Evolutionary conservation across 371 early-diverging fungal species (phyloP), one percentile per base, ranked within the genome.

Genomic region (Chytridiales sp.): DNA sequence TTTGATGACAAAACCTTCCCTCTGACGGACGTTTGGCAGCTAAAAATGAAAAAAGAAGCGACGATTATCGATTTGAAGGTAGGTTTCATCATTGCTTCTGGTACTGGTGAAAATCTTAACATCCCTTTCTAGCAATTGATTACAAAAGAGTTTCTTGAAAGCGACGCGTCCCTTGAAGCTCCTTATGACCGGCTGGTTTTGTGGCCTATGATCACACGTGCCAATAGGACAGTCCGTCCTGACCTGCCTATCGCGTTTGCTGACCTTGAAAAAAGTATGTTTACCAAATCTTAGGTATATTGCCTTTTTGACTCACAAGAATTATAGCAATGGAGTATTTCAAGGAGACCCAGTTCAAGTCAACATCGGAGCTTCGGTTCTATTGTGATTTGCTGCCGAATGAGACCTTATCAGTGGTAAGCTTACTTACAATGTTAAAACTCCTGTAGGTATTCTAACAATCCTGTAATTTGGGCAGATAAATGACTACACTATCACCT

Each of bases 191-290:
- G 13, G 38, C 75, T 94, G 56, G 83, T 94, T 36, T 69, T 97
- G 51, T 97, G 95, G 95, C 70, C 68, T 0, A 70, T 95, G 42
- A 77, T 85, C 3, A 74, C 74, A 17, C 86, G 95, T 11, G 82
- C 87, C 64, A 94, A 95, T 76, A 86, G 87, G 60, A 92, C 92
- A 0, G 62, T 86, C 13, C 79, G 97, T 29, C 88, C 89, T 2
- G 93, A 93, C 60, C 49, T 71, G 29, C 83, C 83, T 9, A 74
- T 92, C 21, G 13, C 57, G 32, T 58, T 51, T 15, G 26, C 51
- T 49, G 69, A 70, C 57, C 32, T 68, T 64, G 63, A 65, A 4
- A 38, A 43, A 63, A 63, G 48, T 71, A 73, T 36, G 22, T 44
- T 65, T 29, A 26, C 19, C 51, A 15, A 22, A 6, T 22, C 19